These are phyloP conservation scores for Mortierella sp. DNA, from an alignment of 371 early-diverging fungal genomes.

Conservation along the genomic window DNA sequence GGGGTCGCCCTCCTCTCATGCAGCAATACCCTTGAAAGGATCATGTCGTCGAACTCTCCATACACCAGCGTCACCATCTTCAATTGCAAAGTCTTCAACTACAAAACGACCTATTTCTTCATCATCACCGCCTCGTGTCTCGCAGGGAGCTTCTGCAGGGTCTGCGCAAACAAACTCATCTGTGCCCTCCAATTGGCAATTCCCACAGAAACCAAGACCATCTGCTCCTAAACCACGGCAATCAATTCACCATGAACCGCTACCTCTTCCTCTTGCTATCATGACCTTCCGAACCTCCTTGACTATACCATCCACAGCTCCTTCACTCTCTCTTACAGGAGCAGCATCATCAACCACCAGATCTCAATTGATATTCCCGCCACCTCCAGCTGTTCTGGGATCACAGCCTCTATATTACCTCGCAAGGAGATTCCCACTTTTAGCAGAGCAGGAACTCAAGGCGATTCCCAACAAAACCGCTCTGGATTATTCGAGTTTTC, in stretches of 20 bases:
- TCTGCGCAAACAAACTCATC: slow-evolving; percentile 4
- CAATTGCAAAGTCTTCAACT: slow-evolving; percentile 1
- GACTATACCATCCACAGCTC: background rate
- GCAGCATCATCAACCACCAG: background rate
- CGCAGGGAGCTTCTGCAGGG: background rate
- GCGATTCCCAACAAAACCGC: slow-evolving; percentile 38
- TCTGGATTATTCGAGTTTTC: slow-evolving; percentile 50
- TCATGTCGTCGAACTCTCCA: background rate
- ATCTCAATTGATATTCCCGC: slow-evolving; percentile 22
- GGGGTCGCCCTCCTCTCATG: background rate
- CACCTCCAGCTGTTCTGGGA: slow-evolving; percentile 42
- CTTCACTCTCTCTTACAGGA: background rate
- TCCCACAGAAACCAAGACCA: slow-evolving; percentile 20
- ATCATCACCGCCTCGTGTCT: slow-evolving; percentile 5
- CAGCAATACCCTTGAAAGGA: slow-evolving; percentile 6
- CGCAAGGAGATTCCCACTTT: slow-evolving; percentile 40
- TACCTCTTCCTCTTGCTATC: slow-evolving; percentile 42
- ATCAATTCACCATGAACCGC: slow-evolving; percentile 7
- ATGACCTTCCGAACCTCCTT: slow-evolving; percentile 10
- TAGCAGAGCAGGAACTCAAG: slow-evolving; percentile 45
- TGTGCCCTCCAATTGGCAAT: slow-evolving; percentile 21
- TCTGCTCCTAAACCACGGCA: background rate
- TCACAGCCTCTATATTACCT: slow-evolving; percentile 50
- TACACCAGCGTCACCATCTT: background rate
- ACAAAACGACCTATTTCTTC: slow-evolving; percentile 14